Conservation (phyloP, 805 yeast species). For the Nakazawaea wyomingensis region DNA sequence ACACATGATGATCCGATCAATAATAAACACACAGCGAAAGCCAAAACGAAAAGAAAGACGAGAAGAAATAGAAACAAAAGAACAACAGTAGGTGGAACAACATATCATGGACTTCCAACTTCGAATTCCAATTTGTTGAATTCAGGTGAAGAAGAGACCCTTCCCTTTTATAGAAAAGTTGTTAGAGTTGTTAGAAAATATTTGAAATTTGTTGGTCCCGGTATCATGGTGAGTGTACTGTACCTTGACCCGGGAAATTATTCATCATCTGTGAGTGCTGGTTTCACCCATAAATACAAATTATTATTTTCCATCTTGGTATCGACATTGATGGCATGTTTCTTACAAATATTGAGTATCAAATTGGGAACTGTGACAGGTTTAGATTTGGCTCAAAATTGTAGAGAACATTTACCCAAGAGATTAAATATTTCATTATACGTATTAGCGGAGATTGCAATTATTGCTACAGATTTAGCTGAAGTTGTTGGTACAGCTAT, state of each 20-base stretch:
- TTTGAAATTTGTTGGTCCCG: slow-evolving; percentile 76
- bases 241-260: slow-evolving; percentile 95
- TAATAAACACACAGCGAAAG: background rate
- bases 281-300: slow-evolving; percentile 72
- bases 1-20: background rate
- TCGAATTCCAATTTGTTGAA: too few relatives aligned
- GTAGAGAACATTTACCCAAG: slow-evolving; percentile 63
- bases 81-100: background rate
- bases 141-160: background rate
- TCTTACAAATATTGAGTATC: slow-evolving; percentile 77
- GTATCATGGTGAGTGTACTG: slow-evolving; percentile 82
- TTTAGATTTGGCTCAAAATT: slow-evolving; percentile 78
- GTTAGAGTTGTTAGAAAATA: slow-evolving; percentile 43
- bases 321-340: slow-evolving; percentile 80
- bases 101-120: background rate
- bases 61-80: background rate
- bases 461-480: slow-evolving; percentile 88
- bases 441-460: slow-evolving; percentile 75
- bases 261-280: slow-evolving; percentile 84
- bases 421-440: slow-evolving; percentile 64
- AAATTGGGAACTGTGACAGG: slow-evolving; percentile 90
- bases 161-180: background rate
- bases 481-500: slow-evolving; percentile 95
- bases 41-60: background rate
- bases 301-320: slow-evolving; percentile 67